Evolutionary conservation across 495 filamentous ascomycete genomes (phyloP).

Genomic region (Penicillium steckii): DNA sequence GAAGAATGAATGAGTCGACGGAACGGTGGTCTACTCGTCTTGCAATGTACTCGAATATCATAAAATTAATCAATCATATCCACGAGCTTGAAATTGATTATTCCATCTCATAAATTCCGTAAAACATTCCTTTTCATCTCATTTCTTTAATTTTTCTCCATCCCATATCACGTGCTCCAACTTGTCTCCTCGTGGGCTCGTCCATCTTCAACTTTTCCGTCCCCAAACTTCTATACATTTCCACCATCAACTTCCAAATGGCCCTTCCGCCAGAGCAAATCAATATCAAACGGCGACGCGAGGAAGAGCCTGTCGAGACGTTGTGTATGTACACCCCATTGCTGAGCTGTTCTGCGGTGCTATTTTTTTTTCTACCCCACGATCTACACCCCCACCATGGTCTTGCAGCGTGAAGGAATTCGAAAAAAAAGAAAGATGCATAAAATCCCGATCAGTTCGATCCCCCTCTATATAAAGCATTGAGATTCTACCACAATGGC

Average conservation of each 20-base stretch:
- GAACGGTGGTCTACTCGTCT: slow-evolving; percentile 1
- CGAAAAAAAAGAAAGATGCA: no score
- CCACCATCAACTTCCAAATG: slow-evolving; percentile 24
- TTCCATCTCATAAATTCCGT: no score
- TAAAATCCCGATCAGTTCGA: no score
- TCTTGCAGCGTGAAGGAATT: neutral
- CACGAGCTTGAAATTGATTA: no score
- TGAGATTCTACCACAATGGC: no score
- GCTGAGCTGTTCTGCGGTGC: slow-evolving; percentile 4
- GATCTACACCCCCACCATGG: slow-evolving; percentile 17
- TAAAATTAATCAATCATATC: no score
- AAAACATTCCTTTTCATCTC: no score
- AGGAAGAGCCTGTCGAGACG: slow-evolving; percentile 55
- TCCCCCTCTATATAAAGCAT: no score
- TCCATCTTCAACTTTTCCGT: neutral
- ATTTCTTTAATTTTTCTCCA: no score
- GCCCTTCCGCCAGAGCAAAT: slow-evolving; percentile 52
- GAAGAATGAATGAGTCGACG: slow-evolving; percentile 26
- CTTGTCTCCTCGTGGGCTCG: neutral
- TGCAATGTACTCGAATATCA: neutral
- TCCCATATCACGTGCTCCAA: neutral
- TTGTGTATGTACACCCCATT: slow-evolving; percentile 43
- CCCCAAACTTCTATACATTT: neutral
- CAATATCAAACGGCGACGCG: slow-evolving; percentile 55
- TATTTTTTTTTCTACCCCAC: slow-evolving; percentile 22